A percentile compares a stretch with the other conserved stretches of the same genome.
Evolutionary conservation across 345 rosid species (phyloP).

Genomic region (Hirschfeldia incana): DNA sequence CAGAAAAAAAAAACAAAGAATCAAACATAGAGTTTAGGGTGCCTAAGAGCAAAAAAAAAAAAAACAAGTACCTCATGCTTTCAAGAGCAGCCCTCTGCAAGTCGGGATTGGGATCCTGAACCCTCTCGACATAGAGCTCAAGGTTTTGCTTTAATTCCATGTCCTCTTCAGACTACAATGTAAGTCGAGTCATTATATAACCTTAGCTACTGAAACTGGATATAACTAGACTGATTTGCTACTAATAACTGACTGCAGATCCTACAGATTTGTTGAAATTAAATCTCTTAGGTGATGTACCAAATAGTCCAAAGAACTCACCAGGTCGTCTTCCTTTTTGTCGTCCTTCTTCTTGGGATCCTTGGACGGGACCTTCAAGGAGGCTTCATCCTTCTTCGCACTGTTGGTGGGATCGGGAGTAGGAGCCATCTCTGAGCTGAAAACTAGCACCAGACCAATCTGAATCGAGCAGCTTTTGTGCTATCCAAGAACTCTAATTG

Average conservation of each 20-base stretch:
- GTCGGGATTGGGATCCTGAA: conserved; percentile 84
- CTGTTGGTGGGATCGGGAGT: conserved; percentile 55
- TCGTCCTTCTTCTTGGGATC: conserved; percentile 91
- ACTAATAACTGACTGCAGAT: neutral
- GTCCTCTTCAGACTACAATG: conserved; percentile 84
- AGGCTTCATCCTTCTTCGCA: conserved; percentile 51
- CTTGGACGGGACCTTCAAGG: conserved; percentile 66
- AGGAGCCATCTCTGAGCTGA: conserved; percentile 36
- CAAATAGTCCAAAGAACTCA: conserved; percentile 28
- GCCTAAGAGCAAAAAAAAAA: neutral
- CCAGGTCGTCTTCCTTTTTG: conserved; percentile 89
- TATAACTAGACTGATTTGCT: neutral
- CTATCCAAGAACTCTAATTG: conserved; percentile 2
- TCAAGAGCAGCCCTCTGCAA: conserved; percentile 91
- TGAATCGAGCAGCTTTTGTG: conserved; percentile 5
- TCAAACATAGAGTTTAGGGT: neutral
- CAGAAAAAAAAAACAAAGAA: neutral
- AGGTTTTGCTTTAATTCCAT: conserved; percentile 83
- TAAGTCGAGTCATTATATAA: conserved; percentile 1
- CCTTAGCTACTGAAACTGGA: neutral
- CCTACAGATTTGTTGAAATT: neutral
- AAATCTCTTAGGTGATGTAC: neutral
- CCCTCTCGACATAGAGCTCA: conserved; percentile 91
- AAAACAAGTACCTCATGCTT: conserved; percentile 58
- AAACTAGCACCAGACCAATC: conserved; percentile 2